Conservation (phyloP, 1,139 yeast species). For the Pichia sp. region DNA sequence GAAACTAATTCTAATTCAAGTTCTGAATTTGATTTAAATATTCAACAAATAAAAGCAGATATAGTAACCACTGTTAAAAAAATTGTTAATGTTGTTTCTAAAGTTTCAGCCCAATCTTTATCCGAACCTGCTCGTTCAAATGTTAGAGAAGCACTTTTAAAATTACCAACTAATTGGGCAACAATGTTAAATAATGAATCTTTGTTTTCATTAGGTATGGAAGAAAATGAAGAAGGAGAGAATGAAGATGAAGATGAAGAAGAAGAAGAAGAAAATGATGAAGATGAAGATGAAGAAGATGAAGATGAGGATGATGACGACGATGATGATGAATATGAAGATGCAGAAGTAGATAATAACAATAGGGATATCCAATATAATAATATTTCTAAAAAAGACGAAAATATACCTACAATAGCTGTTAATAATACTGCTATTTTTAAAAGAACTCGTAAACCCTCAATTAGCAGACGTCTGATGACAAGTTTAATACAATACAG, state of each 20-base stretch:
- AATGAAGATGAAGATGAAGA: slow-evolving; percentile 8
- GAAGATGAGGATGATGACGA: slow-evolving; percentile 9
- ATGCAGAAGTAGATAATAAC: slow-evolving; percentile 16
- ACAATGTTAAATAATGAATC: slow-evolving; percentile 31
- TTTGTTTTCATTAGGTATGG: slow-evolving; percentile 3
- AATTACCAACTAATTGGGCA: slow-evolving; percentile 65
- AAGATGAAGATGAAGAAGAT: slow-evolving; percentile 8
- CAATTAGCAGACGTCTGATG: slow-evolving; percentile 24
- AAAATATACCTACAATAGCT: slow-evolving; percentile 13
- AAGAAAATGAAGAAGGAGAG: slow-evolving; percentile 12
- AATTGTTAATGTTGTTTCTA: slow-evolving; percentile 78
- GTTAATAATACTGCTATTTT: slow-evolving; percentile 13
- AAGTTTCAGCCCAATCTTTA: slow-evolving; percentile 66
- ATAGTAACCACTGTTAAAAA: slow-evolving; percentile 85
- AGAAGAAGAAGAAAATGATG: slow-evolving; percentile 13
- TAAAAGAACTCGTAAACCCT: slow-evolving; percentile 14
- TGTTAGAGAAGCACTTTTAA: slow-evolving; percentile 72
- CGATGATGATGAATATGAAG: not conserved
- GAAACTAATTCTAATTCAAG: slow-evolving; percentile 2
- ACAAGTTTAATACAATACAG: slow-evolving; percentile 25
- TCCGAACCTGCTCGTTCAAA: slow-evolving; percentile 83
- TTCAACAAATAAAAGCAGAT: slow-evolving; percentile 60
- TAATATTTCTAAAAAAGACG: too few species aligned
- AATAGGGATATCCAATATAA: too few species aligned
- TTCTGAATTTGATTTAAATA: slow-evolving; percentile 17